Evolutionary conservation across 2,329 filamentous ascomycete species (phyloP), one percentile per base, ranked within the genome.

Genomic region (Trichoderma sp.): DNA sequence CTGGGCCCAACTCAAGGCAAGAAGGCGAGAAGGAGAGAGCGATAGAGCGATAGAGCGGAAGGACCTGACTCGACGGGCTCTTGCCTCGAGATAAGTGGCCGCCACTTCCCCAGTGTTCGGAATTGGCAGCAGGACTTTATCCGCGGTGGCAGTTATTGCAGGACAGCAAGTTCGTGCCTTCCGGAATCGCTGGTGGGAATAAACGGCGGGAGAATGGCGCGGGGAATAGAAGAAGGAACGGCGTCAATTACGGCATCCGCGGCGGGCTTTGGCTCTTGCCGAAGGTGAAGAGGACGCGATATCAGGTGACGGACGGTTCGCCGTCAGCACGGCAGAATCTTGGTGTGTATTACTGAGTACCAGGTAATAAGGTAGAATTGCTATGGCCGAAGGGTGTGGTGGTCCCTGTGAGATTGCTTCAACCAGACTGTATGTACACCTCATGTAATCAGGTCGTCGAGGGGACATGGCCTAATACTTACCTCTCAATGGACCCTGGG

Each of bases 11-110:
- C 29, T 50, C 53, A 7, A 35, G 29, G 18, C 41, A 45, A 45
- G 41, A 45, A 45, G 41, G 41, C 41, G 7, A 45, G 41, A 45
- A 45, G 16, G 38, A 45, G 41, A 41, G n/a, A n/a, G n/a, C n/a
- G n/a, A n/a, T n/a, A 33, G 59, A 31, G 59, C 16, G 59, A 62
- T 29, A 62, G 59, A 33, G 27, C 41, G 16, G 33, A 18, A n/a
- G 18, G 41, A 62, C 35, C 38, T 56, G 50, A 56, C 50, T 56
- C 50, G 67, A 45, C 53, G 16, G 31, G 71, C 60, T 56, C 71
- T 31, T 73, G 60, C 60, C 69, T 1, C 60, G 60, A 63, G 71
- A 73, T 73, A 73, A 65, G 71, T 45, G 59, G 60, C 71, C 71
- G 63, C 71, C 59, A 53, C 69, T 53, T 64, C 38, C 71, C 45